Base-by-base conservation (phyloP, 257 asterid species). In the Solanum pimpinellifolium region DNA sequence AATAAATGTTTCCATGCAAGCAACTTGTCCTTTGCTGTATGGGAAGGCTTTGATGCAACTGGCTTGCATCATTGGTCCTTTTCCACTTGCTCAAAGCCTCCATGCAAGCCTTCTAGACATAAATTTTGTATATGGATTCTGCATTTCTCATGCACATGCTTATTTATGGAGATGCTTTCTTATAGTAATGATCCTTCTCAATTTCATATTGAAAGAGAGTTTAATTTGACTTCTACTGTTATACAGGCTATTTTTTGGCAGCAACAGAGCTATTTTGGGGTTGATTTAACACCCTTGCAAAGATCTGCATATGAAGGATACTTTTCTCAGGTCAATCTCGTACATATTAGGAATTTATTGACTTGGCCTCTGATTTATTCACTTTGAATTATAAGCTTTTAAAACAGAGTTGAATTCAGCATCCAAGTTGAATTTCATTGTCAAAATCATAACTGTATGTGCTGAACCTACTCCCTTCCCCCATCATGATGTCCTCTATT, bases 181-280 rank as follows among this genome's bases (percentile, higher is more conserved):
- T 47, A 46, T 49, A 15, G 37, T 16, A 15, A 29, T 27, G 62
- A 80, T 80, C 5, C 8, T 80, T 8, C n/a, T 80, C 27, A 80
- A 29, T 80, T 80, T 29, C 84, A 29, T 80, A 46, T 11, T 47
- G 42, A 3, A 27, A 27, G 73, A 46, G 78, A 25, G 74, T 68
- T 87, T 74, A 86, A 84, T 76, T 6, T 89, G 88, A 47, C 88
- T 88, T 68, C 87, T 87, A 85, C 60, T 91, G 85, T 89, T 60
- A 73, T 91, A 25, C 93, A 97, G 99, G 99, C 99, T 89, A 93
- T 97, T 86, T 97, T 97, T 90, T 97, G 99, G 99, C 99, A 96
- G 93, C 99, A 97, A 89, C 96, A 95, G 88, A 95, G 94, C 88
- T 97, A 95, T 88, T 97, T 94, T 82, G 99, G 98, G 83, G 99